Base-by-base conservation (phyloP, 768 basidiomycete species). In the Rhizopogon vinicolor region DNA sequence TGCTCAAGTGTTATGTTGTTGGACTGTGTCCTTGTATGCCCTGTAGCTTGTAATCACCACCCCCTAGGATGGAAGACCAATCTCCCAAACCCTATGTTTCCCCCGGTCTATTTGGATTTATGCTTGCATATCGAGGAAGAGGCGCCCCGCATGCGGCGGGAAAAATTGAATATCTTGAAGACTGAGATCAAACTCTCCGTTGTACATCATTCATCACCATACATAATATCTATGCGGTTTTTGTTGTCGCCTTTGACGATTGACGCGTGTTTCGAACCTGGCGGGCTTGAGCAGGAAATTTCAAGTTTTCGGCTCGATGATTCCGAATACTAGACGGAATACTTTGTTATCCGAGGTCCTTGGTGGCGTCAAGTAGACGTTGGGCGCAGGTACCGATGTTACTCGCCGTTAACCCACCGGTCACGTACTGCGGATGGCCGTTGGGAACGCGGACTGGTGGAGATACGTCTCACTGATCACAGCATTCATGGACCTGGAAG, bases 21-120 rank as follows among this genome's bases (percentile, higher is more conserved):
- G 60, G 62, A 59, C 57, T 33, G n/a, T 61, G 55, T 58, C 52
- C 40, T 39, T 68, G 64, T 70, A 66, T 69, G 60, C 59, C 25
- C 51, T 66, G 57, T 68, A 68, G 60, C 61, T 58, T 60, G 58
- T 65, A 65, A 53, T 62, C 50, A 52, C 40, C 45, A 35, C 51
- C 57, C 49, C 39, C 49, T 44, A 52, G 39, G 50, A 29, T 22
- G 44, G 55, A 28, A 16, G 35, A 52, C 45, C 31, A 18, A 16
- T 44, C 55, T 62, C 55, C 59, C 59, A 22, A 56, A 39, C 18
- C 19, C 22, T 28, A 33, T 57, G 31, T 25, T 41, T 37, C 25
- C 35, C 31, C 14, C 44, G 51, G 53, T 56, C 42, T 58, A 40
- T 35, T 51, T n/a, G 48, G 46, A 44, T 29, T 54, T 58, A 62